These are phyloP conservation scores for Ormosia emarginata DNA, from an alignment of 306 rosid genomes.

Conservation along the genomic window DNA sequence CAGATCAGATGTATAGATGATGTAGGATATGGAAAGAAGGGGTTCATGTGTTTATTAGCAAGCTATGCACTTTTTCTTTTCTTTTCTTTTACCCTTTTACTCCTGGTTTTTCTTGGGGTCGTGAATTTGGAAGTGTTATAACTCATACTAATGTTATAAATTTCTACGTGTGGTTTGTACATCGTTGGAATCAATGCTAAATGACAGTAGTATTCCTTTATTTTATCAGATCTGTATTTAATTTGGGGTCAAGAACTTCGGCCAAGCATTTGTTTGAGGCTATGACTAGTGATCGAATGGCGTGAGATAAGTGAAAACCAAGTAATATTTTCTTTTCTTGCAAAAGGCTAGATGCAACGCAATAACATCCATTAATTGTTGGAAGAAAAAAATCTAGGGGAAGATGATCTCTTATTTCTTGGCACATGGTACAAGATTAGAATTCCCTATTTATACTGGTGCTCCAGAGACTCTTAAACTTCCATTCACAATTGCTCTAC, in stretches of 20 bases:
- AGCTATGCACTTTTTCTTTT: neutral
- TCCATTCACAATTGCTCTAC: neutral
- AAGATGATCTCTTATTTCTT: neutral
- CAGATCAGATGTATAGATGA: constrained; percentile 42
- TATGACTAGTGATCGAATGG: neutral
- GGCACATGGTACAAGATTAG: neutral
- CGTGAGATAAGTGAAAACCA: neutral
- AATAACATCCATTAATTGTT: no score
- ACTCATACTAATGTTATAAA: neutral
- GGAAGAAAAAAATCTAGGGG: neutral
- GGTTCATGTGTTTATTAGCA: constrained; percentile 28
- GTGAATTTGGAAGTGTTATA: neutral
- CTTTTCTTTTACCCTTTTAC: neutral
- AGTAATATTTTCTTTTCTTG: neutral
- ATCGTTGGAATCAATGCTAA: neutral
- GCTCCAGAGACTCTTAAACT: neutral
- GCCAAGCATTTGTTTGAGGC: neutral
- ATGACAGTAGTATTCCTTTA: neutral
- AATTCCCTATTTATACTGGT: neutral
- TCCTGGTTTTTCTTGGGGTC: constrained; percentile 14
- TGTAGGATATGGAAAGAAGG: constrained; percentile 34
- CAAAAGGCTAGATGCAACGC: no score
- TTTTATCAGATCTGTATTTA: neutral
- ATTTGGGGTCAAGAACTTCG: neutral
- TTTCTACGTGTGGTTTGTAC: neutral